Conservation (phyloP, 176 grass and related monocot species). For the Eragrostis nindensis region DNA sequence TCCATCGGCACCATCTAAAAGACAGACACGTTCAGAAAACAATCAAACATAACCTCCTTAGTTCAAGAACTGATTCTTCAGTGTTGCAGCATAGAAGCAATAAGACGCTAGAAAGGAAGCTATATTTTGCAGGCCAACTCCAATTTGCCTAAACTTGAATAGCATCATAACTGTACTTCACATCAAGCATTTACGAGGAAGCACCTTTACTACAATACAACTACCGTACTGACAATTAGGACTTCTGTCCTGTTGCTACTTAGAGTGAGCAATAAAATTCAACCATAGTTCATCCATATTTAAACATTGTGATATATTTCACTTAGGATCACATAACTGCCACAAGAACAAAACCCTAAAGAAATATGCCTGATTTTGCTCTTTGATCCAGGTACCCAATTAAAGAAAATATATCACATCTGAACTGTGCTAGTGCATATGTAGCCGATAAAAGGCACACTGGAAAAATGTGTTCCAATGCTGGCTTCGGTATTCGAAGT, state of each 20-base stretch:
- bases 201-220: neutral
- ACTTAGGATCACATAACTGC: neutral
- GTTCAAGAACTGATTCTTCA: neutral
- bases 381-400: neutral
- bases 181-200: constrained; percentile 9
- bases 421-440: neutral
- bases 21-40: neutral
- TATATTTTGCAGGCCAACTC: constrained; percentile 6
- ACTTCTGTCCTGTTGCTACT: neutral
- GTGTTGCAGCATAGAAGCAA: neutral
- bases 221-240: neutral
- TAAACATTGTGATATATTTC: too few relatives aligned
- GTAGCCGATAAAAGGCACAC: neutral
- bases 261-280: neutral
- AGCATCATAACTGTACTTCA: neutral
- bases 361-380: neutral
- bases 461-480: too few relatives aligned
- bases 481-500: too few relatives aligned
- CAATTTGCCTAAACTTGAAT: neutral
- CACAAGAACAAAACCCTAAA: neutral
- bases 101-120: neutral
- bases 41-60: neutral
- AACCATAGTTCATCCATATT: neutral
- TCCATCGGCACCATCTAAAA: constrained; percentile 92
- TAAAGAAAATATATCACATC: neutral